Evolutionary conservation across 768 basidiomycete species (phyloP).

Genomic region (Gloeopeniophorella convolvens): DNA sequence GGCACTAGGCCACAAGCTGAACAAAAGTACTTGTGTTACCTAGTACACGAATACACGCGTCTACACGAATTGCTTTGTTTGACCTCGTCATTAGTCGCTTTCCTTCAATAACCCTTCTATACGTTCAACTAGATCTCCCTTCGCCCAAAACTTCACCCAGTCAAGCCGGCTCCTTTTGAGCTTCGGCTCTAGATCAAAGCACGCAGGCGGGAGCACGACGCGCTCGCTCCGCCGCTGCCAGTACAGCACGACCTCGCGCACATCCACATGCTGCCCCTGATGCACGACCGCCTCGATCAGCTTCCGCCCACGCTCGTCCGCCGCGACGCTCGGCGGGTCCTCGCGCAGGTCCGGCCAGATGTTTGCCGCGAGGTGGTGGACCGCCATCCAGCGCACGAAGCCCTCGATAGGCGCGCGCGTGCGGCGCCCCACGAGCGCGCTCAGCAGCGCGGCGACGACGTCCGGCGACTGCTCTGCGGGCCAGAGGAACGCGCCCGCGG

Average conservation of each 20-base stretch:
- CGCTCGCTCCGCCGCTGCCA: slow-evolving; percentile 36
- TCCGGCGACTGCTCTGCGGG: slow-evolving; percentile 61
- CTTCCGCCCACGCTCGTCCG: slow-evolving; percentile 34
- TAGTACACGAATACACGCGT: background rate
- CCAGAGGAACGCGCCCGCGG: slow-evolving; percentile 58
- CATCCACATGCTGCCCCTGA: slow-evolving; percentile 41
- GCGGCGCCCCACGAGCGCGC: slow-evolving; percentile 37
- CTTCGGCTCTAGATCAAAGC: slow-evolving; percentile 34
- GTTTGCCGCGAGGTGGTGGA: slow-evolving; percentile 72
- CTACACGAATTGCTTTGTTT: too few relatives aligned
- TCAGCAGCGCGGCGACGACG: slow-evolving; percentile 57
- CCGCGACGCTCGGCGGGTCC: slow-evolving; percentile 1
- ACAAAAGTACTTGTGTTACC: background rate
- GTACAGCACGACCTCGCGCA: slow-evolving; percentile 54
- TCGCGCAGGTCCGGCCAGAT: slow-evolving; percentile 61
- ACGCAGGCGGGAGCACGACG: slow-evolving; percentile 42
- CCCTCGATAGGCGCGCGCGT: slow-evolving; percentile 37
- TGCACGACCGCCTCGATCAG: slow-evolving; percentile 46
- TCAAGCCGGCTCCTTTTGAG: slow-evolving; percentile 20
- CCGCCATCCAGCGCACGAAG: slow-evolving; percentile 58
- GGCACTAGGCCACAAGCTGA: background rate
- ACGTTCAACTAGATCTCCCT: slow-evolving; percentile 18
- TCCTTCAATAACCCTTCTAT: slow-evolving; percentile 20
- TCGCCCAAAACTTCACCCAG: slow-evolving; percentile 23
- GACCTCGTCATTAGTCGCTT: background rate